phyloP scores from a whole-genome alignment of 441 rosid genomes.

The Gossypium schwendimanii region DNA sequence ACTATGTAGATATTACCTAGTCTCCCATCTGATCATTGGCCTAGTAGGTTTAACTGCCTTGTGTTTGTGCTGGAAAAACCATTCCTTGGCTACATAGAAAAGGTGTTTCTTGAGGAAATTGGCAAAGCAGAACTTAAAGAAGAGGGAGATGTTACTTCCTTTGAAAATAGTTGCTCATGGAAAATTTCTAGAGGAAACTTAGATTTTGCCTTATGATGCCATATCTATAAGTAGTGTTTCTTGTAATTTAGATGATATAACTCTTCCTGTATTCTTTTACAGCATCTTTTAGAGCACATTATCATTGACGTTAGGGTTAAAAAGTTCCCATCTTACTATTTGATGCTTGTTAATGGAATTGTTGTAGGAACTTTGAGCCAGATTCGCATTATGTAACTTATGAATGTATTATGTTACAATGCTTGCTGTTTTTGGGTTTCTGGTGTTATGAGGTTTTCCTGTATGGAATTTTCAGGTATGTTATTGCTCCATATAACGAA shows the following conservation, averaged over 20 bases:
- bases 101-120: neutral
- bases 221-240: neutral
- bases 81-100: neutral
- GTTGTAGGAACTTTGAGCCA: neutral
- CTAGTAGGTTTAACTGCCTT: neutral
- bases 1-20: neutral
- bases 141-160: neutral
- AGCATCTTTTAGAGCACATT: neutral
- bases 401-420: neutral
- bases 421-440: neutral
- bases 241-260: neutral
- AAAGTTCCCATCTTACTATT: neutral
- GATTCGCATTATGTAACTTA: neutral
- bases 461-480: slow-evolving; percentile 51
- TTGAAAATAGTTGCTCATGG: neutral
- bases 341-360: neutral
- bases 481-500: slow-evolving; percentile 93
- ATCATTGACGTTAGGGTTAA: neutral
- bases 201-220: neutral
- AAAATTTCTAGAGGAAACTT: neutral
- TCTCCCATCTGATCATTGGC: neutral
- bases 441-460: slow-evolving; percentile 3
- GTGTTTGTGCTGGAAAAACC: neutral
- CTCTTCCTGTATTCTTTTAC: neutral
- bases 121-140: neutral